These are phyloP conservation scores for Scheffersomyces parashehatae DNA, from an alignment of 1,139 yeast species.

Conservation along the genomic window DNA sequence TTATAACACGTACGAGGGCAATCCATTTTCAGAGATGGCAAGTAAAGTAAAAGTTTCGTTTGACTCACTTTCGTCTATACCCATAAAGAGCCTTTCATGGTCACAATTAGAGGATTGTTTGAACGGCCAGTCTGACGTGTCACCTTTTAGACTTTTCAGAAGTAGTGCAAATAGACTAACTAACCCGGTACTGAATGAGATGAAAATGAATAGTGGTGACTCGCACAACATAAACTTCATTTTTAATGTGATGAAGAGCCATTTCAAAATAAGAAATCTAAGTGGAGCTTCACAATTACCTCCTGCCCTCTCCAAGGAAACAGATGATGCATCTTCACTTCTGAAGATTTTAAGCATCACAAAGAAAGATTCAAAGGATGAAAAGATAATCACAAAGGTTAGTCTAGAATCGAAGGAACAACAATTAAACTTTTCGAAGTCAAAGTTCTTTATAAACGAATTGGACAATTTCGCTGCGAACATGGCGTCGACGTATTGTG, in stretches of 20 bases:
- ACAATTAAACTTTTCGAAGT: conserved; percentile 6
- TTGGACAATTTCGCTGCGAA: conserved; percentile 26
- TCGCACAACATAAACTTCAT: conserved; percentile 36
- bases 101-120: conserved; percentile 28
- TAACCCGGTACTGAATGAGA: conserved; percentile 1
- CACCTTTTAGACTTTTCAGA: conserved; percentile 33
- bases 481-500: conserved; percentile 26
- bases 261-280: conserved; percentile 33
- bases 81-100: conserved; percentile 22
- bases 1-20: conserved; percentile 33
- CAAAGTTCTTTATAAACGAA: conserved; percentile 29
- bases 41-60: conserved; percentile 28
- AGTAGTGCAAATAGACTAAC: conserved; percentile 7
- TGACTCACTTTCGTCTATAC: conserved; percentile 25
- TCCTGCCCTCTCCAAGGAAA: conserved; percentile 2
- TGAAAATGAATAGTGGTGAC: conserved; percentile 25
- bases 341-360: conserved; percentile 7
- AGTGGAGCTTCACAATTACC: conserved; percentile 26
- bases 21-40: conserved; percentile 31
- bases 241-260: conserved; percentile 30
- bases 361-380: conserved; percentile 4
- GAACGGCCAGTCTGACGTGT: conserved; percentile 26
- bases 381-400: conserved; percentile 10
- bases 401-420: conserved; percentile 1
- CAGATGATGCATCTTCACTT: conserved; percentile 3